Evolutionary conservation across 805 yeast genomes (phyloP).

Genomic region (Debaryomyces hansenii): DNA sequence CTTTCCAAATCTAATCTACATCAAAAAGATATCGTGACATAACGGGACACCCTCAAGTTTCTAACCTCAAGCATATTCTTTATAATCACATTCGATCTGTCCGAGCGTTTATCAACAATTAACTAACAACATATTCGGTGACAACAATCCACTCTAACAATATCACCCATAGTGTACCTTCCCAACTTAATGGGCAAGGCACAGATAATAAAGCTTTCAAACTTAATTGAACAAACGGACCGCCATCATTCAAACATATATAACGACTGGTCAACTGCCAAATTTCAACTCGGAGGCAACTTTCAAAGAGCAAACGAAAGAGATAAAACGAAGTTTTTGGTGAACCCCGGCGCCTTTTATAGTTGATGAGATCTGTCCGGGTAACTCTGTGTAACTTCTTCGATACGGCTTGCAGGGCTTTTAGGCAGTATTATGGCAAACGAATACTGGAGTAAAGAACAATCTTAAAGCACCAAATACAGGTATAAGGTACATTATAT

Average conservation of each 20-base stretch:
- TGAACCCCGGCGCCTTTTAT: slow-evolving; percentile 6
- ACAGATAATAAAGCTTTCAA: slow-evolving; percentile 20
- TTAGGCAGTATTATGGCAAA: not conserved
- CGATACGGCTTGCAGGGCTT: not conserved
- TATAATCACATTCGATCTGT: slow-evolving; percentile 41
- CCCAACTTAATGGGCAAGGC: slow-evolving; percentile 43
- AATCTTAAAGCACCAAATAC: not conserved
- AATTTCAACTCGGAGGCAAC: slow-evolving; percentile 40
- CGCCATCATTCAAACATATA: slow-evolving; percentile 4
- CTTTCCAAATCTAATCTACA: too few species aligned
- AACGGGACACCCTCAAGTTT: slow-evolving; percentile 46
- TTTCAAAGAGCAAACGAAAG: slow-evolving; percentile 27
- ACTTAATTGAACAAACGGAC: slow-evolving; percentile 16
- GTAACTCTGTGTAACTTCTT: slow-evolving; percentile 13
- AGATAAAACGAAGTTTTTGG: slow-evolving; percentile 1
- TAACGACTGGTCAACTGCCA: slow-evolving; percentile 26
- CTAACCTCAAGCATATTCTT: slow-evolving; percentile 39
- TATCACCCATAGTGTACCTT: slow-evolving; percentile 17
- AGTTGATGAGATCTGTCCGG: slow-evolving; percentile 12
- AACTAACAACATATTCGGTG: slow-evolving; percentile 19
- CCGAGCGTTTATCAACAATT: slow-evolving; percentile 32
- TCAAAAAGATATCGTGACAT: slow-evolving; percentile 34
- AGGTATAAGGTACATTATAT: not conserved
- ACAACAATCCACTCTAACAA: slow-evolving; percentile 11
- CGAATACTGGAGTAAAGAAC: not conserved